Evolutionary conservation across 192 early-diverging fungal species (phyloP), one percentile per base, ranked within the genome.

Genomic region (Gaertneriomyces sp.): DNA sequence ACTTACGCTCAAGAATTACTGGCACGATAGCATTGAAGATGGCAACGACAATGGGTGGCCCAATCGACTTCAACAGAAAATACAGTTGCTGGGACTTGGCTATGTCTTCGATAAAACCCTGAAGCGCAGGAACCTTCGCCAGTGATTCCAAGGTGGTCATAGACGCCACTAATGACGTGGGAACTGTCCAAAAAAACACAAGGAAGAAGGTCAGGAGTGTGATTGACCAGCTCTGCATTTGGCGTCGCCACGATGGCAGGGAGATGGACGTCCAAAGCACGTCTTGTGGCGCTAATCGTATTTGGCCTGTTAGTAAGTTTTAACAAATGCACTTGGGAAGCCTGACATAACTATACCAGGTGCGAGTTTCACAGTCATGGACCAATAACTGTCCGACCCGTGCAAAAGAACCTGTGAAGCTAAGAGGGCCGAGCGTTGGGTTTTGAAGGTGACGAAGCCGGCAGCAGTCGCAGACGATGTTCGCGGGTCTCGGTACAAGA

Each of bases 361-460:
- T 25, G 81, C 79, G 6, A 75, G 66, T 2, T 25, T 47, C 39
- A 79, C 61, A 7, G 8, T 3, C 73, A 80, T 77, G 39, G 74
- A 56, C 44, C 58, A 70, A 38, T 63, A 50, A 52, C 75, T 60
- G 38, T 60, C 60, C 20, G 66, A 64, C n/a, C 57, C 49, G 50
- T 69, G 65, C 10, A 80, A 51, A 6, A 77, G 64, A 8, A 78
- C 54, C 64, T 80, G 77, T 19, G 39, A 47, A 0, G 76, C 81
- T 20, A 82, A 70, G 52, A 71, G 68, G 17, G 77, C 77, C n/a
- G 68, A 39, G 39, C 70, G 44, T 53, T 76, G 76, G 6, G 72
- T 62, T 19, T 66, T 67, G 60, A 83, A 83, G 4, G 81, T 83
- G 4, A 83, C 79, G 66, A 83, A 83, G 1, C 64, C 81, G 8